Evolutionary conservation across 1,284 basidiomycete genomes (phyloP).

Genomic region (Paramarasmius palmivorus): DNA sequence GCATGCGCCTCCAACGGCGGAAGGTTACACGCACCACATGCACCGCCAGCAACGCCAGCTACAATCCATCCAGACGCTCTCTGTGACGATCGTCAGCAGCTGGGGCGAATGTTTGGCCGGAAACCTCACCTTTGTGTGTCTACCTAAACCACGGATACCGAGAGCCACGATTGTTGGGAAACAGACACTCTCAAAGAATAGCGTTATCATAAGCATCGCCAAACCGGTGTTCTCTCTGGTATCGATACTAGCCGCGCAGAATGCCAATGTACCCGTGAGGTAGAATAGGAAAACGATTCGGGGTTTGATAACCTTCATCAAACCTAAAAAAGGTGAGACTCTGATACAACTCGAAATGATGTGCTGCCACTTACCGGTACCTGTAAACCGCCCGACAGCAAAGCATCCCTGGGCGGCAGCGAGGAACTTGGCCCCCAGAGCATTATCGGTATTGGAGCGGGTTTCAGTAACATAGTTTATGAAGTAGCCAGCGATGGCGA

Average conservation of each 20-base stretch:
- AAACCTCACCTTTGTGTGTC: slow-evolving; percentile 28
- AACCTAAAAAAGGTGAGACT: slow-evolving; percentile 15
- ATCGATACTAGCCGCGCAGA: slow-evolving; percentile 29
- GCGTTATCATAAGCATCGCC: slow-evolving; percentile 30
- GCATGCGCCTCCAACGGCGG: background rate
- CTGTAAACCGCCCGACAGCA: slow-evolving; percentile 31
- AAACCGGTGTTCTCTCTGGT: slow-evolving; percentile 29
- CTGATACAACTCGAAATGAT: too few relatives aligned
- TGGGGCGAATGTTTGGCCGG: background rate
- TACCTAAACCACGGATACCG: slow-evolving; percentile 33
- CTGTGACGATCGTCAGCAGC: slow-evolving; percentile 4
- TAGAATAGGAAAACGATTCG: slow-evolving; percentile 30
- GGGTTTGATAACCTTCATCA: slow-evolving; percentile 31
- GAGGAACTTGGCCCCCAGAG: slow-evolving; percentile 30
- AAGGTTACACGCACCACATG: slow-evolving; percentile 22
- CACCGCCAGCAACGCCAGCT: slow-evolving; percentile 32
- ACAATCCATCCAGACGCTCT: slow-evolving; percentile 32
- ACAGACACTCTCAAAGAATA: slow-evolving; percentile 37
- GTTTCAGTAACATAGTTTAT: slow-evolving; percentile 35
- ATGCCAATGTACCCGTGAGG: slow-evolving; percentile 28
- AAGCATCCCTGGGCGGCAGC: slow-evolving; percentile 35
- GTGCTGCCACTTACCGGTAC: slow-evolving; percentile 29
- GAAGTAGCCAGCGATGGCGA: slow-evolving; percentile 33
- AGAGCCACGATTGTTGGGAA: slow-evolving; percentile 37
- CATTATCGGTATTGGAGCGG: slow-evolving; percentile 21